phyloP scores from a whole-genome alignment of 164 flowering plant species.

The Kingdonia uniflora region DNA sequence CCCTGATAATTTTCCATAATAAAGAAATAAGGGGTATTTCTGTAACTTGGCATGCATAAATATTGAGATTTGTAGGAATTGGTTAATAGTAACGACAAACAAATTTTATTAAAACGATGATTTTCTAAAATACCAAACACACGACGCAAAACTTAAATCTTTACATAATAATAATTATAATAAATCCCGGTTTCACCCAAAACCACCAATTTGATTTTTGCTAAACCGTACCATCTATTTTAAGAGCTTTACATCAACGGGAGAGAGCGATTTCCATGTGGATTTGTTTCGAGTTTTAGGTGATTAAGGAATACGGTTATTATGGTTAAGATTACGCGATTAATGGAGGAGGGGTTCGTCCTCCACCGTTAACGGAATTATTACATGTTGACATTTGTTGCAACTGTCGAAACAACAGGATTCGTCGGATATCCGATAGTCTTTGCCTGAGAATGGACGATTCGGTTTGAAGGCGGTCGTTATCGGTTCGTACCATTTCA shows the following conservation, averaged over 20 bases:
- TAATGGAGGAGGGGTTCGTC: conserved; percentile 21
- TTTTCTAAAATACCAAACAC: background rate
- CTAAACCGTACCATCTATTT: background rate
- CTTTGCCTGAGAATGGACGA: conserved; percentile 28
- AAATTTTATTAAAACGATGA: background rate
- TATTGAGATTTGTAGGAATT: background rate
- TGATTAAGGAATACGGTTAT: conserved; percentile 4
- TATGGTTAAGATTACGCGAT: conserved; percentile 19
- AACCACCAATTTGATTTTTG: conserved; percentile 8
- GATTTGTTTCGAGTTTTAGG: background rate
- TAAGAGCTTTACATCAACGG: conserved; percentile 3
- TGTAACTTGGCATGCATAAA: background rate
- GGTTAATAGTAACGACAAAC: background rate
- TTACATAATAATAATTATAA: conserved; percentile 7
- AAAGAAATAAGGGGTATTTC: too few relatives aligned
- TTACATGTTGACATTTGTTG: conserved; percentile 21
- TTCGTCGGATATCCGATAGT: conserved; percentile 34
- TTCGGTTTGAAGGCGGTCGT: conserved; percentile 45
- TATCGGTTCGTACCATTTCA: conserved; percentile 28
- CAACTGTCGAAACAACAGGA: conserved; percentile 31
- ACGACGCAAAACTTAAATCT: conserved; percentile 6
- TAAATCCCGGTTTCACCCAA: conserved; percentile 6
- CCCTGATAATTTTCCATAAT: too few relatives aligned
- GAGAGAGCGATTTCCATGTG: background rate
- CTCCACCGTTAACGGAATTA: conserved; percentile 25